Evolutionary conservation across 257 asterid species (phyloP).

Genomic region (Solanum tarapatanum): DNA sequence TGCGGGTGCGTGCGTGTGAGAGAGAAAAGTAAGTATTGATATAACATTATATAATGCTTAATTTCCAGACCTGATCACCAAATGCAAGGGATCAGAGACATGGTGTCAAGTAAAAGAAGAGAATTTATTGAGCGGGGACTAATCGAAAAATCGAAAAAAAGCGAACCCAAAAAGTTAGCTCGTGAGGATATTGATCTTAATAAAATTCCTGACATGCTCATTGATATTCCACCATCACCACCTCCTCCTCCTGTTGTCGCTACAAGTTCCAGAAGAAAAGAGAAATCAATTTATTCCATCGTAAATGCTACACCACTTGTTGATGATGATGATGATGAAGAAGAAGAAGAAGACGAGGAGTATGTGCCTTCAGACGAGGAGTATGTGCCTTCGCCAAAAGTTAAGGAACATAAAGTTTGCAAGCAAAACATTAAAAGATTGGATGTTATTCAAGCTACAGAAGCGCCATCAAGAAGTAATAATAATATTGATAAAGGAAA

Average conservation of each 20-base stretch:
- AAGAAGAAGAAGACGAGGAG: too few species aligned
- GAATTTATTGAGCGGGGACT: not conserved
- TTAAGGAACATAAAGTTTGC: too few species aligned
- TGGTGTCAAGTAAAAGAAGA: not conserved
- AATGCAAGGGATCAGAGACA: conserved; percentile 1
- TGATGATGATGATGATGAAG: not conserved
- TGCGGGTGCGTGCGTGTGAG: accelerated
- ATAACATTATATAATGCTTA: not conserved
- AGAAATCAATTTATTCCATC: conserved; percentile 5
- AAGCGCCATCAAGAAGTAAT: too few species aligned
- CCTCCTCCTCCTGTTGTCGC: not conserved
- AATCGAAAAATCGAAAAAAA: not conserved
- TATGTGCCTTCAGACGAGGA: not conserved
- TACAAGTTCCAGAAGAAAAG: not conserved
- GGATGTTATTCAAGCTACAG: too few species aligned
- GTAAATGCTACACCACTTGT: not conserved
- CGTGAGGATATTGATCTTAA: not conserved
- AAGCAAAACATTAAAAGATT: too few species aligned
- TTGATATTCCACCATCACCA: not conserved
- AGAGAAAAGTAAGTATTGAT: not conserved
- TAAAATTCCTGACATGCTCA: not conserved
- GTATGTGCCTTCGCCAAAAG: too few species aligned
- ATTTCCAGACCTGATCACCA: conserved; percentile 4
- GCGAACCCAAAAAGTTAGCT: not conserved
- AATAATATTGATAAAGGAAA: too few species aligned